Percentiles rank a stretch among this genome's conserved stretches.
These are phyloP conservation scores for Tetragonia tetragonoides DNA, from an alignment of 148 eudicot genomes.

Conservation along the genomic window DNA sequence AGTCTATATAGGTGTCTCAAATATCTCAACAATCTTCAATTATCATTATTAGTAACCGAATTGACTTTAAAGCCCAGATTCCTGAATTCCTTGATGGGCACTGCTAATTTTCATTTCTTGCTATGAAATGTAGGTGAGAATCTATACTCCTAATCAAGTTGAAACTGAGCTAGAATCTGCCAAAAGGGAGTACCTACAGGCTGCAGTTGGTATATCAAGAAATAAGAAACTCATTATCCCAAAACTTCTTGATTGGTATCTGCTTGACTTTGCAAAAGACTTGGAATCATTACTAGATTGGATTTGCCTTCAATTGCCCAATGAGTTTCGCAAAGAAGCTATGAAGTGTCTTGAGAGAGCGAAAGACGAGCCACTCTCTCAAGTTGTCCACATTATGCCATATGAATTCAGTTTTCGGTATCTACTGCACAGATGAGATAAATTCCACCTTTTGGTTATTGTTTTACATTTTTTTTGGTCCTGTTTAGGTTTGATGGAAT, in stretches of 20 bases:
- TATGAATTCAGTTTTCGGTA: conserved; percentile 86
- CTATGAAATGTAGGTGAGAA: conserved; percentile 54
- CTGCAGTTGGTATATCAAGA: conserved; percentile 59
- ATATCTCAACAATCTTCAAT: too few relatives aligned
- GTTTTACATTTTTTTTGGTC: not conserved
- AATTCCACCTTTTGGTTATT: not conserved
- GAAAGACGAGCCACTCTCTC: conserved; percentile 50
- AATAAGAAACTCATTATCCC: conserved; percentile 60
- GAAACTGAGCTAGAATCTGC: conserved; percentile 79
- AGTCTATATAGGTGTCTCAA: too few relatives aligned
- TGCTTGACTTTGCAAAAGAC: conserved; percentile 90
- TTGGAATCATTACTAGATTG: conserved; percentile 79
- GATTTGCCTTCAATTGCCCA: conserved; percentile 82
- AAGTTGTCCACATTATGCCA: conserved; percentile 50
- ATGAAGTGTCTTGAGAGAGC: conserved; percentile 49
- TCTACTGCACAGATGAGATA: conserved; percentile 47
- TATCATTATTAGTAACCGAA: not conserved
- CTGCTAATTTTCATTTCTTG: not conserved
- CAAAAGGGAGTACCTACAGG: conserved; percentile 73
- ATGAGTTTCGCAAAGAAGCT: conserved; percentile 52
- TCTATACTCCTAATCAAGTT: conserved; percentile 65
- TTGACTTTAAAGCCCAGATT: not conserved
- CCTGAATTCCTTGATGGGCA: not conserved
- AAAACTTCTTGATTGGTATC: conserved; percentile 79
- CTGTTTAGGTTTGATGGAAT: not conserved